These are phyloP conservation scores for Cladochytrium replicatum DNA, from an alignment of 192 early-diverging fungal genomes.

Conservation along the genomic window DNA sequence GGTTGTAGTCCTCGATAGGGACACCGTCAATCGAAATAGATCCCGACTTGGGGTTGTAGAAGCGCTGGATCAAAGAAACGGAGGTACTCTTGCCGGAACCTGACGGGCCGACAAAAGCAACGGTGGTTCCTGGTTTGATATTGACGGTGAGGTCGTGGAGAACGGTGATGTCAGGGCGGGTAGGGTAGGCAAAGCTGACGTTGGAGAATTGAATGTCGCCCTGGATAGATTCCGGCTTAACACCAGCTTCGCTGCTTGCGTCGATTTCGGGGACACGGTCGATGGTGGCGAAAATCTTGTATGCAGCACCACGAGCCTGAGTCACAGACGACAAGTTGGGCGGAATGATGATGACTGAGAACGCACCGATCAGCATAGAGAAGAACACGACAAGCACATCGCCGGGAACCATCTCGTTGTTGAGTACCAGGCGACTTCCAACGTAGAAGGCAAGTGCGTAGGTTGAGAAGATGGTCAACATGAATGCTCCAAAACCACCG, in stretches of 20 bases:
- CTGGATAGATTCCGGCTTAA: slow-evolving; percentile 14
- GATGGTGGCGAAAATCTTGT: slow-evolving; percentile 68
- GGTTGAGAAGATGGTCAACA: slow-evolving; percentile 40
- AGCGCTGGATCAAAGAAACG: slow-evolving; percentile 49
- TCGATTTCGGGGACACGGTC: slow-evolving; percentile 77
- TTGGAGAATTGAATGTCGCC: slow-evolving; percentile 42
- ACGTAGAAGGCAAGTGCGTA: slow-evolving; percentile 38
- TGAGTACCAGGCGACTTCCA: slow-evolving; percentile 40
- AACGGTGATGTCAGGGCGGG: slow-evolving; percentile 72
- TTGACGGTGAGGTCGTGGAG: slow-evolving; percentile 61
- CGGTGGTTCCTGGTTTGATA: slow-evolving; percentile 65
- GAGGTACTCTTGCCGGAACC: slow-evolving; percentile 80
- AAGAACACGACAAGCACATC: slow-evolving; percentile 79
- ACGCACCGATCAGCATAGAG: slow-evolving; percentile 74
- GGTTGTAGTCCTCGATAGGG: no score
- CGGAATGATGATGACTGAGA: slow-evolving; percentile 58
- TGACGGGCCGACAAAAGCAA: slow-evolving; percentile 83
- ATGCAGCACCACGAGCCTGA: slow-evolving; percentile 72
- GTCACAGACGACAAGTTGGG: slow-evolving; percentile 65
- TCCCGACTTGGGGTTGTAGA: slow-evolving; percentile 22
- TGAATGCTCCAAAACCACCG: slow-evolving; percentile 26
- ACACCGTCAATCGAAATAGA: no score
- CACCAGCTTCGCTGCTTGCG: slow-evolving; percentile 32
- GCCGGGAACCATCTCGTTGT: slow-evolving; percentile 28
- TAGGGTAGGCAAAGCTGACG: slow-evolving; percentile 78